Evolutionary conservation across 225 moss, liverwort and hornwort genomes (phyloP), one percentile per base, ranked within the genome.

Genomic region (Antitrichia curtipendula): DNA sequence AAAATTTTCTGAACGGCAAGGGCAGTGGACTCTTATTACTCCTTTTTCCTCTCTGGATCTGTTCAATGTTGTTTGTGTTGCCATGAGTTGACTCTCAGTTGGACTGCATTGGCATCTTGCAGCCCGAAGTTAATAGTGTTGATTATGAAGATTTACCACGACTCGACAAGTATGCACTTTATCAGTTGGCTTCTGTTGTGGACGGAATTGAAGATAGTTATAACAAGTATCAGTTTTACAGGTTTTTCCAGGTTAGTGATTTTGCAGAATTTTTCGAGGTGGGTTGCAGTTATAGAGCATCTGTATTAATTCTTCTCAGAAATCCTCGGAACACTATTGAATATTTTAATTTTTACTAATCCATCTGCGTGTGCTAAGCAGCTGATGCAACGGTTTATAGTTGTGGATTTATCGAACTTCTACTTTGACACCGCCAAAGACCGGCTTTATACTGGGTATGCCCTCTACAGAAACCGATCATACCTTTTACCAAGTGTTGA

Each of bases 341-440:
- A 85, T 31, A 31, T 8, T 74, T 82, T 63, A 21, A n/a, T 60
- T 85, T 78, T 56, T 54, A 78, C 90, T 90, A 63, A 90, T 83
- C 58, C 47, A 40, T 83, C 68, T 81, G 78, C 38, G 17, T 91
- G 70, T 87, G 57, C n/a, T 64, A 88, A 89, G 82, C 94, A 97
- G 98, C 93, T 96, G 87, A 89, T 97, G 90, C 98, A 99, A 90
- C 95, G 97, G 45, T 99, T 95, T 85, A 94, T 94, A 85, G 98
- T 99, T 58, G 97, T 97, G 87, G 98, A 99, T 90, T 84, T 99
- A 45, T 97, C 97, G 76, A 99, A 95, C 85, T 97, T 97, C 87
- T 99, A 99, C 89, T 96, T 99, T 78, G 98, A 99, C 90, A 94
- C 96, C 84, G 97, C 97, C 31, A 99, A 99, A 90, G 98, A 99